Base-by-base conservation (phyloP, 2,329 filamentous ascomycete species). In the Alternaria conjuncta region DNA sequence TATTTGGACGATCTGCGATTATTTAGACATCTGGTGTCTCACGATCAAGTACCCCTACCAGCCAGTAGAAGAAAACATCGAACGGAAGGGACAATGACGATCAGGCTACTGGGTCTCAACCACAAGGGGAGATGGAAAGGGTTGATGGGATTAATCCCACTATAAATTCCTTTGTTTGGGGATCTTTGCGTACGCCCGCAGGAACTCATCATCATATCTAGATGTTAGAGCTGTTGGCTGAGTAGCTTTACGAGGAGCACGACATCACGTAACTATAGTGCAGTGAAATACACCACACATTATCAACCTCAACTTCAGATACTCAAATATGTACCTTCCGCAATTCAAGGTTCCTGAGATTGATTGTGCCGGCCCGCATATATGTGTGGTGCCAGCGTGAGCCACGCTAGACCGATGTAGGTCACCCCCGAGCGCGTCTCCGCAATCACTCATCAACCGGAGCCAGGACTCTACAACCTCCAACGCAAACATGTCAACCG, bases 1-100 rank as follows among this genome's bases (percentile, higher is more conserved):
- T 60, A 97, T 99, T 70, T 93, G 96, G 63, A 96, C 93, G 28
- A 98, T 99, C 72, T 99, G 96, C 82, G 96, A 99, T 79, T 97
- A 97, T 79, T 86, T 98, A 65, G 96, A 99, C 78, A 99, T 99
- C 71, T 98, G 94, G 93, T 99, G 96, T 78, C 84, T 99, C 78
- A 97, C 92, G 2, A 99, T 99, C 83, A 99, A 99, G 87, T 90
- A 98, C 74, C 88, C 88, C 1, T 85, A 85, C 64, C 77, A 83
- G 36, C 83, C 84, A 60, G 79, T 75, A 47, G 71, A 79, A 60
- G 76, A 74, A 43, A 69, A 73, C 5, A 50, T 63, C 23, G 69
- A 73, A 57, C 72, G 71, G 68, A 77, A 77, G 65, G 75, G 45
- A 9, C 65, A 73, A 55, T 76, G 47, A 60, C 41, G 20, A 32